Conservation (phyloP, 352 stramenopile species). For the Phytophthora pistaciae region DNA sequence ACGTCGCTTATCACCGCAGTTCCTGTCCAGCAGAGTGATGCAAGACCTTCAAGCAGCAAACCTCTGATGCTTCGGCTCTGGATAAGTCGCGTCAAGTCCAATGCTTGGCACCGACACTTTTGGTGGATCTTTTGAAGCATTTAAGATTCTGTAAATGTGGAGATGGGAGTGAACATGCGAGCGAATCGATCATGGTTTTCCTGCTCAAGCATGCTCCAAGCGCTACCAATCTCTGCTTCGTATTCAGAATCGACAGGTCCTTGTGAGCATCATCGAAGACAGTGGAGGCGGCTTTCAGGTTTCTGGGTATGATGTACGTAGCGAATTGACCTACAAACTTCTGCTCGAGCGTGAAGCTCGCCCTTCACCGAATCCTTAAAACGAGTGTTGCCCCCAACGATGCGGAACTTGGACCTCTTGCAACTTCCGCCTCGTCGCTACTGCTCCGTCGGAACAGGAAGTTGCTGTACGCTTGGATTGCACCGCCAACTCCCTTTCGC, state of each 20-base stretch:
- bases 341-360: conserved; percentile 56
- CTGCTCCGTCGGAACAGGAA: conserved; percentile 49
- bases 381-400: not conserved
- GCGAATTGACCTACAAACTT: conserved; percentile 51
- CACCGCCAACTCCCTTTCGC: conserved; percentile 34
- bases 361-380: conserved; percentile 50
- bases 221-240: conserved; percentile 40
- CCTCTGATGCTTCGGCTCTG: no score
- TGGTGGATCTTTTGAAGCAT: conserved; percentile 55
- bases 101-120: conserved; percentile 60
- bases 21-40: conserved; percentile 72
- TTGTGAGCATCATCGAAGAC: conserved; percentile 57
- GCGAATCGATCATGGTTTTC: conserved; percentile 14
- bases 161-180: conserved; percentile 23
- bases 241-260: conserved; percentile 51
- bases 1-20: conserved; percentile 53
- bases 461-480: conserved; percentile 65
- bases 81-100: conserved; percentile 76
- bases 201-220: conserved; percentile 14
- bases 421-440: conserved; percentile 35
- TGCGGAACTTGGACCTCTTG: not conserved
- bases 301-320: conserved; percentile 49
- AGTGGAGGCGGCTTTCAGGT: conserved; percentile 52
- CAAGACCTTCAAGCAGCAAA: conserved; percentile 55
- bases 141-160: conserved; percentile 33